Evolutionary conservation across 495 filamentous ascomycete species (phyloP), one percentile per base, ranked within the genome.

Genomic region (Bacidia rubella): DNA sequence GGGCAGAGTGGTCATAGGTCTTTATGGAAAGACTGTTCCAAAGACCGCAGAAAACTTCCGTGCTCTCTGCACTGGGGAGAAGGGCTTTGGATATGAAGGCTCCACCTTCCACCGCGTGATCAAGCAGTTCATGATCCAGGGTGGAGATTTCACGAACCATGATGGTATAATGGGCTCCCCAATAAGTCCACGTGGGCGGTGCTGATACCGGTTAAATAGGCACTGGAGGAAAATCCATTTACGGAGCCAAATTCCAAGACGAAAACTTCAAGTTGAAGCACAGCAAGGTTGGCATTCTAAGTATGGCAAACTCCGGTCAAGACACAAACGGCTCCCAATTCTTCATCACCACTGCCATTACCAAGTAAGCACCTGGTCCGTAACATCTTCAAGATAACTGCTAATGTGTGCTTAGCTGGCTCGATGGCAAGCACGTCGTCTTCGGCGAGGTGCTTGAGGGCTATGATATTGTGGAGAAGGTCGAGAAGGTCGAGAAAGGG

Each of bases 191-290:
- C 17, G 25, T 15, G 42, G 24, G n/a, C 20, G 26, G 24, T 55
- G 44, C 53, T 67, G 43, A 63, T 35, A 45, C 19, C 39, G 22
- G 40, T 45, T 51, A 21, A 47, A 15, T 27, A 78, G 76, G 90
- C 62, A 96, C 90, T 65, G 92, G 92, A 67, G 92, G 92, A 62
- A 96, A 95, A 79, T 95, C 89, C 42, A 85, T 98, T 73, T 98
- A 97, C 68, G 92, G 92, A 60, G 77, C 82, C 57, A 95, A 90
- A 73, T 98, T 97, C 71, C 63, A 77, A 49, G 92, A 98, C 69
- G 92, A 98, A 85, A 98, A 97, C 83, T 98, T 98, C 81, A 98
- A 97, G 83, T 78, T 98, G 54, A 94, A 93, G 79, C 81, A 84
- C 70, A 80, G 66, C 68, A 77, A 77, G 63, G 75, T 76, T 57